Evolutionary conservation across 148 eudicot species (phyloP), one percentile per base, ranked within the genome.

Genomic region (Diospyros kaki): DNA sequence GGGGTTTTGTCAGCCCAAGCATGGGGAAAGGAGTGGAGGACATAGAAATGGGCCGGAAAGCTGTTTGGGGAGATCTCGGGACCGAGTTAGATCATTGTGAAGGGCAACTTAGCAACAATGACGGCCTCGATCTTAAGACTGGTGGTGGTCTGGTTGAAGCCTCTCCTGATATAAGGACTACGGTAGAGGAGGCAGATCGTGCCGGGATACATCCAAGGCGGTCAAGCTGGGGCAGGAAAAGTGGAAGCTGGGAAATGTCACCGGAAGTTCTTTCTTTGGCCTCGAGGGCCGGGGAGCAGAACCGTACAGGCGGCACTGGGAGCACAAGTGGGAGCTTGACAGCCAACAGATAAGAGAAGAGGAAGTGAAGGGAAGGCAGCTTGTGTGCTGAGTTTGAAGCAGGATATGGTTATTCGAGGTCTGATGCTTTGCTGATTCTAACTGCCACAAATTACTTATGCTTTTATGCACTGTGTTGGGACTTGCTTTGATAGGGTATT

Each of bases 211-310:
- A 94, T 73, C 89, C 89, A 4, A 85, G 91, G 74, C 88, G 89
- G 45, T 80, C 96, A 6, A 89, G 97, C 71, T 86, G 97, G 96
- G 97, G 98, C 10, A 89, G 98, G 81, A 91, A 89, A 75, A 90
- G 97, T 59, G 97, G 96, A 61, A 95, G 83, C 86, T 95, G 97
- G 98, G 98, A 95, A 67, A 95, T 89, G 97, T 95, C 98, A 1
- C 96, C 98, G 2, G 98, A 95, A 81, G 94, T 92, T 63, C 83
- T 90, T 58, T 91, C 97, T 41, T 66, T 92, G 85, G 92, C 97
- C 2, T 89, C 93, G 9, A 86, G 96, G 79, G 89, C 87, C 48
- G 91, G 87, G 12, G 93, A 87, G 71, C 75, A 79, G 28, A 83
- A 77, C 72, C 79, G 82, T 54, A 78, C 50, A 1, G 89, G 85